These are phyloP conservation scores for Orychophragmus violaceus DNA, from an alignment of 345 rosid species.

Conservation along the genomic window DNA sequence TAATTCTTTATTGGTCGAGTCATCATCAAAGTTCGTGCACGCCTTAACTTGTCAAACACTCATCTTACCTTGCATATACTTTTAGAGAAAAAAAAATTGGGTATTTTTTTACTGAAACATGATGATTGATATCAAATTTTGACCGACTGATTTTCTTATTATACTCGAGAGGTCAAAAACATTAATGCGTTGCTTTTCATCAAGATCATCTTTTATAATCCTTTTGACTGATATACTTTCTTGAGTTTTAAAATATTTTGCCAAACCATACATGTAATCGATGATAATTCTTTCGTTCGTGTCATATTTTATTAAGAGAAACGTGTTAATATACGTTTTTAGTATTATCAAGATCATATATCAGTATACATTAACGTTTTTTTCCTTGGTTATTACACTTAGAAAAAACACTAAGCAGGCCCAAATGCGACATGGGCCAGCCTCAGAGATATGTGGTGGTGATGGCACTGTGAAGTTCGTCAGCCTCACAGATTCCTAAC, in stretches of 20 bases:
- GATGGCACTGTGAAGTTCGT: slow-evolving; percentile 77
- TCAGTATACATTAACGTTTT: neutral
- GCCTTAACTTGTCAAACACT: slow-evolving; percentile 35
- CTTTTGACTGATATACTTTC: neutral
- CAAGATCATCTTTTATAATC: neutral
- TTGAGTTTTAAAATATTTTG: neutral
- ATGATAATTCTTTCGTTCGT: too few species aligned
- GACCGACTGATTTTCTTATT: neutral
- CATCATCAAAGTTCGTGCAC: slow-evolving; percentile 46
- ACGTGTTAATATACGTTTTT: neutral
- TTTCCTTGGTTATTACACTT: too few species aligned
- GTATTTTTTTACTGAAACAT: neutral
- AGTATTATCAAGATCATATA: neutral
- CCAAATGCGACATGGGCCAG: neutral
- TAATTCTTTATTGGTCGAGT: slow-evolving; percentile 29
- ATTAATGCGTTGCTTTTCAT: neutral
- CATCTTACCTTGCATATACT: neutral
- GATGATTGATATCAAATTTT: slow-evolving; percentile 18
- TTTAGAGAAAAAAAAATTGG: too few species aligned
- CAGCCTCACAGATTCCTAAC: slow-evolving; percentile 35
- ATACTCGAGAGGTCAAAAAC: neutral
- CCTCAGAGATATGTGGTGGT: slow-evolving; percentile 53
- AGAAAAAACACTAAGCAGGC: too few species aligned
- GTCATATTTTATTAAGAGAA: neutral
- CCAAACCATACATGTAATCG: neutral